phyloP scores from a whole-genome alignment of 495 filamentous ascomycete species.

The Aspergillus egyptiacus region DNA sequence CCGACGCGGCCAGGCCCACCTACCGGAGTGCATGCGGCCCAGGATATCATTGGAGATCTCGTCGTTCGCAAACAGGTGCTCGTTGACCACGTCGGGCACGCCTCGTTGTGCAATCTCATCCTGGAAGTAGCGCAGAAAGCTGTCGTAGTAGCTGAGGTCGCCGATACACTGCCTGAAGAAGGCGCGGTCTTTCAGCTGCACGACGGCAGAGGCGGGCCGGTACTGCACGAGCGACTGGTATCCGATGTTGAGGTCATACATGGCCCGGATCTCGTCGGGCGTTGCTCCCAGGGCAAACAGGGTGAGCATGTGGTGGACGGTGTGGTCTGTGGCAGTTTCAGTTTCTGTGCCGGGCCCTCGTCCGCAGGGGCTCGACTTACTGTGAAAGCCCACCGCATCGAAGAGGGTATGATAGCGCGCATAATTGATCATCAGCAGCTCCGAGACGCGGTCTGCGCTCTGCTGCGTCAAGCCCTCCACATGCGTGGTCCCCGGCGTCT shows the following conservation, averaged over 20 bases:
- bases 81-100: conserved; percentile 50
- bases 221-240: conserved; percentile 54
- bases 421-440: conserved; percentile 1
- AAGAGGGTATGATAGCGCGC: conserved; percentile 33
- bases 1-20: conserved; percentile 8
- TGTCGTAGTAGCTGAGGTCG: conserved; percentile 50
- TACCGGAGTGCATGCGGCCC: conserved; percentile 50
- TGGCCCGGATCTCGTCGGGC: conserved; percentile 47
- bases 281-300: conserved; percentile 68
- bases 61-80: conserved; percentile 62
- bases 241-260: conserved; percentile 51
- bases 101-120: conserved; percentile 59
- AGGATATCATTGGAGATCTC: conserved; percentile 58
- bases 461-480: not conserved
- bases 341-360: not conserved
- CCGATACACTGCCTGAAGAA: conserved; percentile 49
- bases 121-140: conserved; percentile 69
- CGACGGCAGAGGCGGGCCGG: conserved; percentile 36
- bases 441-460: not conserved
- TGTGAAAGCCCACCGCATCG: conserved; percentile 62
- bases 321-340: conserved; percentile 46
- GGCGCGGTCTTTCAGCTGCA: conserved; percentile 47
- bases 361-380: conserved; percentile 32
- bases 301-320: conserved; percentile 69
- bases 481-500: not conserved